Evolutionary conservation across 257 asterid genomes (phyloP).

Genomic region (Coffea canephora): DNA sequence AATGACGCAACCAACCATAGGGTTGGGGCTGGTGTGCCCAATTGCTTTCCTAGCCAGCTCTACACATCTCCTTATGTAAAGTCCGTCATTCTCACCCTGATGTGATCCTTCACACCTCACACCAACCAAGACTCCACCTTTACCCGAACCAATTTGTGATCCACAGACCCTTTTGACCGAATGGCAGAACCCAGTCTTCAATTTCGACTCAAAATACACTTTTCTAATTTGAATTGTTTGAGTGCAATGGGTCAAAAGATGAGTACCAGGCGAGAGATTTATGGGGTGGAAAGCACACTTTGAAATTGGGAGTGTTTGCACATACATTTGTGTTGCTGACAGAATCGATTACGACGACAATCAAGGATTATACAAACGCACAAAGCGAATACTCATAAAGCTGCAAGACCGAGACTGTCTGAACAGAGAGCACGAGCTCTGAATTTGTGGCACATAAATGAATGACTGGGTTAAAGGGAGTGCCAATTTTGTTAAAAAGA

Average conservation of each 20-base stretch:
- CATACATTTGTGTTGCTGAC: constrained; percentile 27
- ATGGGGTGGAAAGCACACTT: constrained; percentile 21
- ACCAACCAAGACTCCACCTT: constrained; percentile 23
- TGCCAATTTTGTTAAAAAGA: background rate
- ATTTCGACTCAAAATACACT: constrained; percentile 19
- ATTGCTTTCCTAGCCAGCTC: constrained; percentile 80
- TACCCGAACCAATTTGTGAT: constrained; percentile 33
- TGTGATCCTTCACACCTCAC: constrained; percentile 37
- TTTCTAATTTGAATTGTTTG: constrained; percentile 23
- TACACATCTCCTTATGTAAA: constrained; percentile 77
- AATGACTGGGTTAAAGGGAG: background rate
- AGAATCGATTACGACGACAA: background rate
- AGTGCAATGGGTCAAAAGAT: constrained; percentile 3
- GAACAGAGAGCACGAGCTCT: background rate
- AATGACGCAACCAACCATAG: constrained; percentile 95
- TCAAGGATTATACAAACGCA: background rate
- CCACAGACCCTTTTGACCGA: constrained; percentile 37
- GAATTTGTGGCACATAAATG: background rate
- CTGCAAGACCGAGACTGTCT: too few species aligned
- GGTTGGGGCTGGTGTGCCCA: constrained; percentile 90
- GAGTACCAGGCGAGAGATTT: constrained; percentile 10
- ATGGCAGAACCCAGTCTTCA: constrained; percentile 35
- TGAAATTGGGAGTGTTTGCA: constrained; percentile 36
- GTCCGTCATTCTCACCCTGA: constrained; percentile 47
- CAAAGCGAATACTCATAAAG: background rate